Evolutionary conservation across 2,329 filamentous ascomycete genomes (phyloP).

Genomic region (Escovopsis sp.): DNA sequence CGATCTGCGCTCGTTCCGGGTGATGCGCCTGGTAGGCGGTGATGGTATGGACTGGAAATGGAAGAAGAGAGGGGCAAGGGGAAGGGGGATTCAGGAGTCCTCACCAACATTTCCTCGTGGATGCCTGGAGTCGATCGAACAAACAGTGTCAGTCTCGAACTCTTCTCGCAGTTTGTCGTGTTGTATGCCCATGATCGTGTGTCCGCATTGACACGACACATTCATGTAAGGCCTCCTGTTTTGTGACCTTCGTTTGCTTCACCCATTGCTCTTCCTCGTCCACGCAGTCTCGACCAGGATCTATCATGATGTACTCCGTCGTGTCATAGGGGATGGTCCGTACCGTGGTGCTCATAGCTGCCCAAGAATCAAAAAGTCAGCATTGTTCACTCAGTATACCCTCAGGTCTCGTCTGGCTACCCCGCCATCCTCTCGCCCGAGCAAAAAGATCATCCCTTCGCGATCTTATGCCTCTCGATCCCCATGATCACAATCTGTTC

Average conservation of each 20-base stretch:
- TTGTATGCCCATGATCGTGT: too few relatives aligned
- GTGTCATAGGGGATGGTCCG: constrained; percentile 5
- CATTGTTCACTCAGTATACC: constrained; percentile 5
- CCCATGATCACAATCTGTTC: too few relatives aligned
- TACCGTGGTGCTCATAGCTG: constrained; percentile 99
- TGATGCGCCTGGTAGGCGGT: constrained; percentile 1
- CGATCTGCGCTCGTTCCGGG: too few relatives aligned
- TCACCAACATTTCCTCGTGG: constrained; percentile 94
- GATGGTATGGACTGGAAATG: too few relatives aligned
- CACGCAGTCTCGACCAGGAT: too few relatives aligned
- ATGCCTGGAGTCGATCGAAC: constrained; percentile 47
- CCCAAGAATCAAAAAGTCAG: constrained; percentile 21
- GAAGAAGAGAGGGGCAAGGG: constrained; percentile 6
- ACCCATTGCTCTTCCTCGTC: too few relatives aligned
- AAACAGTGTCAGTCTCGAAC: constrained; percentile 9
- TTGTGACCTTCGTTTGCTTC: too few relatives aligned
- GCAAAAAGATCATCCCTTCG: not conserved
- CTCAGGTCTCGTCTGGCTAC: too few relatives aligned
- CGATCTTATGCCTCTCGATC: too few relatives aligned
- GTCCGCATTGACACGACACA: too few relatives aligned
- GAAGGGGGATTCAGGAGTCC: constrained; percentile 23
- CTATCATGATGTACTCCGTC: not conserved
- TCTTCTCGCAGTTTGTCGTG: not conserved
- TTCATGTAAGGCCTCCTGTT: too few relatives aligned
- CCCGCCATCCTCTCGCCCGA: too few relatives aligned